These are phyloP conservation scores for Candida succiphila DNA, from an alignment of 805 yeast genomes.

Conservation along the genomic window DNA sequence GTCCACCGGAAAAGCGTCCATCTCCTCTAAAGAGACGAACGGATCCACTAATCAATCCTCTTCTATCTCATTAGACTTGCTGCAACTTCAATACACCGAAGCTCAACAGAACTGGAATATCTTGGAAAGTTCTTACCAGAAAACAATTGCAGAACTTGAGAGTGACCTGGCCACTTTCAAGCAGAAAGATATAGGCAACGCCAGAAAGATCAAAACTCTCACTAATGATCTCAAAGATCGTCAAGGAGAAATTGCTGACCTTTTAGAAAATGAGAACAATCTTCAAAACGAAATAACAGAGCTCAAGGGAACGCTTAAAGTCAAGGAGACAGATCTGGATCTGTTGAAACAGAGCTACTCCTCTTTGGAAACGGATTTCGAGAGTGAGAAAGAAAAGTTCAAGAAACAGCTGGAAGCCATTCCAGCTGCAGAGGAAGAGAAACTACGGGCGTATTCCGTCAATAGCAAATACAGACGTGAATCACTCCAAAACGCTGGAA, in stretches of 20 bases:
- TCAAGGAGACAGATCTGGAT: constrained; percentile 8
- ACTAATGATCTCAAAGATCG: constrained; percentile 27
- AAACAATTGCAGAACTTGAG: constrained; percentile 34
- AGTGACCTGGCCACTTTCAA: constrained; percentile 30
- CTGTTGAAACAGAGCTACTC: constrained; percentile 17
- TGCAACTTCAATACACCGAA: constrained; percentile 64
- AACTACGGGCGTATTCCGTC: constrained; percentile 7
- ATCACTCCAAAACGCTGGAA: too few relatives aligned
- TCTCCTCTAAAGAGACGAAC: neutral
- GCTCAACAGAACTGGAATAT: constrained; percentile 78
- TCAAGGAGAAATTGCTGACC: constrained; percentile 15
- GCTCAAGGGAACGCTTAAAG: constrained; percentile 5
- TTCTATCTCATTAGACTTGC: constrained; percentile 21
- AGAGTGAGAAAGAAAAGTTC: constrained; percentile 13
- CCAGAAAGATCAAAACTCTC: constrained; percentile 19
- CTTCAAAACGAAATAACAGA: constrained; percentile 9
- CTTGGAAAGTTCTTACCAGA: constrained; percentile 57
- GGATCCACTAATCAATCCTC: neutral
- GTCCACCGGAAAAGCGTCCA: neutral
- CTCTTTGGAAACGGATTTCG: constrained; percentile 21
- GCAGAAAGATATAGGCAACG: constrained; percentile 18
- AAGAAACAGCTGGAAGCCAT: constrained; percentile 15
- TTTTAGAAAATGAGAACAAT: constrained; percentile 12
- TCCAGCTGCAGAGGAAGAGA: constrained; percentile 23
- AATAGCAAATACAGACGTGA: constrained; percentile 7